Percentiles rank a stretch among this genome's conserved stretches.
phyloP scores from a whole-genome alignment of 2,329 filamentous ascomycete genomes.

The Microsporum audouinii region DNA sequence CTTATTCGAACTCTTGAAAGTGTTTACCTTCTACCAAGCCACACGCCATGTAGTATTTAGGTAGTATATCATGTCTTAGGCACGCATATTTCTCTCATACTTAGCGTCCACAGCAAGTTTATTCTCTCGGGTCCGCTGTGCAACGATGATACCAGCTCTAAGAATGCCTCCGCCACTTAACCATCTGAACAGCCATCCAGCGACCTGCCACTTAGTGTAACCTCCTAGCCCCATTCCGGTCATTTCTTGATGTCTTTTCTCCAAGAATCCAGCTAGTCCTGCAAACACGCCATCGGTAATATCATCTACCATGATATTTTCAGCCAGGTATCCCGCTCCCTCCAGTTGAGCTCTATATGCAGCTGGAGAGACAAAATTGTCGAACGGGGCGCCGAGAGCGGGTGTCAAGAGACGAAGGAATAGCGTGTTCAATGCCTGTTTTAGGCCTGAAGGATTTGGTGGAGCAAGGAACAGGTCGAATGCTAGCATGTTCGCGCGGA shows the following conservation, averaged over 20 bases:
- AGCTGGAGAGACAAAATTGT: slow-evolving; percentile 38
- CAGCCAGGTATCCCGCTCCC: slow-evolving; percentile 38
- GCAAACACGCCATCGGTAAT: slow-evolving; percentile 44
- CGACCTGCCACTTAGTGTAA: slow-evolving; percentile 13
- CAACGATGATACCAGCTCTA: slow-evolving; percentile 14
- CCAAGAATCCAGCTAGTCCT: slow-evolving; percentile 38
- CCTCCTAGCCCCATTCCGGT: slow-evolving; percentile 25
- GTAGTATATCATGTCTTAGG: background rate
- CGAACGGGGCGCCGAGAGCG: slow-evolving; percentile 39
- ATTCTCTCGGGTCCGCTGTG: background rate
- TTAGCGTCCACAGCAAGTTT: background rate
- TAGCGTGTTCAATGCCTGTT: slow-evolving; percentile 21
- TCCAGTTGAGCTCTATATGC: slow-evolving; percentile 39
- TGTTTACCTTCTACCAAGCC: background rate
- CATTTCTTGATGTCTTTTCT: slow-evolving; percentile 26
- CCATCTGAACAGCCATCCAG: slow-evolving; percentile 15
- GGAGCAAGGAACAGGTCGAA: slow-evolving; percentile 42
- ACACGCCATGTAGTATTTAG: too few species aligned
- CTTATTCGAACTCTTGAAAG: background rate
- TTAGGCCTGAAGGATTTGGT: slow-evolving; percentile 12
- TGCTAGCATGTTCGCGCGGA: slow-evolving; percentile 43
- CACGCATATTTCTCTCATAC: background rate
- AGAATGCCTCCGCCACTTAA: slow-evolving; percentile 10
- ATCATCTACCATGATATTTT: slow-evolving; percentile 37
- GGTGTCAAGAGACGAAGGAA: slow-evolving; percentile 35